Evolutionary conservation across 208 protist species (phyloP).

Genomic region (Borovskyia barvae): DNA sequence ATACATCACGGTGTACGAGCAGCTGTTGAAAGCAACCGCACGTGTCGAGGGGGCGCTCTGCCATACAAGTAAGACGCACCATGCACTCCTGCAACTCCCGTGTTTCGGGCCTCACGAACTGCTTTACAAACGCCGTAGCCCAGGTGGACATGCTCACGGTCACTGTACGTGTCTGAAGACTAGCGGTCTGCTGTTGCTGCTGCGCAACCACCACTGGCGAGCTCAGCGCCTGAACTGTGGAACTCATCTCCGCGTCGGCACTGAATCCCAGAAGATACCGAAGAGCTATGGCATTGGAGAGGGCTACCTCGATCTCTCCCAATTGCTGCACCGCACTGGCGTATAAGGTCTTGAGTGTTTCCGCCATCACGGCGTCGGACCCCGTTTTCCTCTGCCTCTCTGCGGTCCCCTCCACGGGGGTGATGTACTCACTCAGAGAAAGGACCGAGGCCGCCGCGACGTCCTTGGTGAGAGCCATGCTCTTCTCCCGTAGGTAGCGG

Average conservation of each 20-base stretch:
- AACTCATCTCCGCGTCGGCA: constrained; percentile 5
- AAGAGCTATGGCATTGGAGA: constrained; percentile 51
- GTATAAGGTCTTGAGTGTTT: constrained; percentile 38
- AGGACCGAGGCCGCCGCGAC: constrained; percentile 34
- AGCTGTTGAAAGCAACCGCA: constrained; percentile 77
- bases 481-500: constrained; percentile 31
- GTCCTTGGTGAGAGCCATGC: constrained; percentile 34
- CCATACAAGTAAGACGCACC: constrained; percentile 73
- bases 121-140: constrained; percentile 16
- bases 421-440: constrained; percentile 1
- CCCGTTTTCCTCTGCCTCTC: constrained; percentile 4
- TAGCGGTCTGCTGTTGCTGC: constrained; percentile 1
- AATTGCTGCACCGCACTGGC: constrained; percentile 41
- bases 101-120: constrained; percentile 23
- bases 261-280: constrained; percentile 45
- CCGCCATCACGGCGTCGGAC: constrained; percentile 26
- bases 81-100: constrained; percentile 27
- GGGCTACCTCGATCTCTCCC: constrained; percentile 53
- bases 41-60: constrained; percentile 70
- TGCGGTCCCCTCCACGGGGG: not conserved
- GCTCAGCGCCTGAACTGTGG: constrained; percentile 22
- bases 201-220: constrained; percentile 10
- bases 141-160: constrained; percentile 18
- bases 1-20: constrained; percentile 43
- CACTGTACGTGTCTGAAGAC: constrained; percentile 18